Percentiles rank a stretch among this genome's conserved stretches.
phyloP scores from a whole-genome alignment of 106 monocot species.

The Dendrobium catenatum region DNA sequence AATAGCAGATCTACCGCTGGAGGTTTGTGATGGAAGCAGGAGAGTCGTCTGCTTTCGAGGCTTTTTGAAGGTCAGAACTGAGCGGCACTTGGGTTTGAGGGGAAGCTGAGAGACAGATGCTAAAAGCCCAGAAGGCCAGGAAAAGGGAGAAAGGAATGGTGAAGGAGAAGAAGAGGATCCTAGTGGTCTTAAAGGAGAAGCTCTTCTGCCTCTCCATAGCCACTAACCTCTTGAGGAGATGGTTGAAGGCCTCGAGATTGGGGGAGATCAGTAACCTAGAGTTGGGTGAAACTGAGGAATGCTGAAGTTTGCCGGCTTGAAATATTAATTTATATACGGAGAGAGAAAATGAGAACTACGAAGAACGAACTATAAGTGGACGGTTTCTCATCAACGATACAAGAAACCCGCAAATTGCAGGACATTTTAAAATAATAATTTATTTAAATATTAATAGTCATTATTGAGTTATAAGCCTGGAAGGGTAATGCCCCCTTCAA shows the following conservation, averaged over 20 bases:
- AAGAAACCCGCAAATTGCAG: no score
- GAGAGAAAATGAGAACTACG: no score
- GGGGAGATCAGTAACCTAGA: no score
- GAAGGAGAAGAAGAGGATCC: conserved; percentile 36
- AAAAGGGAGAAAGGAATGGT: conserved; percentile 50
- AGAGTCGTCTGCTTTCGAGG: conserved; percentile 6
- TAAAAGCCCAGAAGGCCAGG: conserved; percentile 44
- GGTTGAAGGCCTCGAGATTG: neutral
- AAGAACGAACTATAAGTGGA: no score
- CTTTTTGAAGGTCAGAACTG: neutral
- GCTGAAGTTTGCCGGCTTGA: no score
- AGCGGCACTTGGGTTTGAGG: conserved; percentile 18
- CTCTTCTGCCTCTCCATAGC: conserved; percentile 68
- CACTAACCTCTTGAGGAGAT: neutral
- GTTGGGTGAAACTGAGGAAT: no score
- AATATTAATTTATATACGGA: no score
- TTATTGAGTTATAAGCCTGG: no score
- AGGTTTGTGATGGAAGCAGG: neutral
- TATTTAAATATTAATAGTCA: no score
- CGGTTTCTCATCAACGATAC: no score
- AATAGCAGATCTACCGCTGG: conserved; percentile 9
- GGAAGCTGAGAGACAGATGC: conserved; percentile 13
- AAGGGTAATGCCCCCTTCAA: no score
- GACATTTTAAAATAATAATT: no score
- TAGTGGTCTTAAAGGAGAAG: conserved; percentile 40